Evolutionary conservation across 495 filamentous ascomycete species (phyloP), one percentile per base, ranked within the genome.

Genomic region (Podospora didyma): DNA sequence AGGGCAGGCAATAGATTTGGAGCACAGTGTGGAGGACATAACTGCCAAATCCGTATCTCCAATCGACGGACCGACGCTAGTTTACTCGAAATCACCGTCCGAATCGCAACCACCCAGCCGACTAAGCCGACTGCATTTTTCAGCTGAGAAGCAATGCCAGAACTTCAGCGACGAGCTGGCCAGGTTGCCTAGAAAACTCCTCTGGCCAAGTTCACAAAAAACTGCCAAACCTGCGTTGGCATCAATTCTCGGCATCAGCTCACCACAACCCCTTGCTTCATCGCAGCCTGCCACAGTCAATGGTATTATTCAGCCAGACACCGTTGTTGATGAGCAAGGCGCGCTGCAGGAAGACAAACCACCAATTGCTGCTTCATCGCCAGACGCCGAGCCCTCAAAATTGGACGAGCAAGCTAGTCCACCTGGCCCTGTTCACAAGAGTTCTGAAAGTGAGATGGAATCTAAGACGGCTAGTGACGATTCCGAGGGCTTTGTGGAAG

Each of bases 61-160:
- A 9, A 58, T 62, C 24, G 63, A 66, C 24, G 63, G 63, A 3
- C 64, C 64, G 11, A 62, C 55, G n/a, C 47, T 67, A n/a, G 52
- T 61, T 11, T 16, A 50, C 16, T 50, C 53, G 0, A 16, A 4
- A 17, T 47, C 47, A 1, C 26, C 53, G 2, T 46, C 35, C 7
- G 24, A 24, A 10, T 60, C 64, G 1, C 50, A 24, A 7, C 26
- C 34, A 9, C 19, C 47, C 20, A 53, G 42, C 55, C 26, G 47
- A 39, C 49, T 49, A 7, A 59, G 62, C 34, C 31, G 60, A 39
- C 59, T 52, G 3, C 31, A 62, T 34, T 62, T 63, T 37, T 62
- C 63, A 17, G 49, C 16, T 19, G 62, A 67, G 19, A 61, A 55
- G 26, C 35, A 54, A 2, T 61, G 59, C 2, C 59, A 65, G n/a